Base-by-base conservation (phyloP, 495 filamentous ascomycete genomes). In the Viridothelium virens region DNA sequence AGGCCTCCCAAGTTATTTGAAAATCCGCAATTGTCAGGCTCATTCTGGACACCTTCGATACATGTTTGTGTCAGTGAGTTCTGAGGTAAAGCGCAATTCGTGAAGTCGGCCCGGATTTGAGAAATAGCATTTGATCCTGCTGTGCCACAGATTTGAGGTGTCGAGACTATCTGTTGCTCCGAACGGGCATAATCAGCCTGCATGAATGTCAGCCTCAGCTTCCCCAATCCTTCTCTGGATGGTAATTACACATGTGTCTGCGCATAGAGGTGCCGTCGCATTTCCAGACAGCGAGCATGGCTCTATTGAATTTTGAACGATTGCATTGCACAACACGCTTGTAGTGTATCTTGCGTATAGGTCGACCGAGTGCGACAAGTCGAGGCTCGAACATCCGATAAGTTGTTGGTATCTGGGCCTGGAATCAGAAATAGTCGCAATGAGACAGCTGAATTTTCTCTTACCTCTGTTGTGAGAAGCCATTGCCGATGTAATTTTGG, bases 271-370 rank as follows among this genome's bases (percentile, higher is more conserved):
- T 56, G 81, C 78, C 4, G 89, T 86, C 38, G 89, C 76, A 59
- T 80, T 75, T 5, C 78, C 73, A 1, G 87, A 84, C 41, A 96
- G 78, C 16, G 79, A 74, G 77, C 95, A 97, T 44, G 81, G 75
- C n/a, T 73, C 67, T 69, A 87, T 86, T 34, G 95, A 99, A 73
- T 91, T 91, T 77, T 97, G 95, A 64, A 99, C 84, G 74, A 99
- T 89, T 67, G 89, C 85, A 82, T 92, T 97, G 84, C 95, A 99
- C 69, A 99, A 83, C 74, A 92, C 86, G 70, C 90, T 93, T 61
- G 86, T 93, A 12, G 92, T 96, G 77, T 92, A 99, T 71, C 92
- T 88, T 33, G 95, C 94, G 79, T 99, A 99, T 72, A 91, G 84
- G 70, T 87, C 82, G 64, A 84, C 87, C n/a, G 91, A 88, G 70